Percentiles rank a stretch among this genome's conserved stretches.
Evolutionary conservation across 352 stramenopile genomes (phyloP).

Genomic region (Vaucheria bursata): DNA sequence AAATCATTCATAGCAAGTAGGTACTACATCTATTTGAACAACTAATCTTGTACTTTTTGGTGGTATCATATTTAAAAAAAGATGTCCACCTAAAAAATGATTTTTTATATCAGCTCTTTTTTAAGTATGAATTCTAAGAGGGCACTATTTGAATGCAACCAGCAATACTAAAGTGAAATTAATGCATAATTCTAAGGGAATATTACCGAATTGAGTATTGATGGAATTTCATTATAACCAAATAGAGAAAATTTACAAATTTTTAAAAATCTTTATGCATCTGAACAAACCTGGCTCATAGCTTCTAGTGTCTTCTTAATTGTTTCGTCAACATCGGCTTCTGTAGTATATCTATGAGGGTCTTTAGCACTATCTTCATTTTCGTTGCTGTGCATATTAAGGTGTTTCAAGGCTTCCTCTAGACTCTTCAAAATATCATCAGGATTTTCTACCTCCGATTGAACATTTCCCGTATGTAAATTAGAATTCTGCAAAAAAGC

Average conservation of each 20-base stretch:
- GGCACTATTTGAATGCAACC: too few species aligned
- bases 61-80: too few species aligned
- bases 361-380: conserved; percentile 6
- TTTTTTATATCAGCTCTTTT: too few species aligned
- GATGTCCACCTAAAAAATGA: too few species aligned
- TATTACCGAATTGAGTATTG: too few species aligned
- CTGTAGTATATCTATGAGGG: not conserved
- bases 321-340: conserved; percentile 29
- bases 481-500: not conserved
- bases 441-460: conserved; percentile 24
- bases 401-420: conserved; percentile 21
- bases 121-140: too few species aligned
- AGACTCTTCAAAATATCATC: conserved; percentile 31
- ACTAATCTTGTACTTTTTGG: too few species aligned
- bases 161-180: too few species aligned
- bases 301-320: conserved; percentile 34
- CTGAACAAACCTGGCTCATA: conserved; percentile 29
- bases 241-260: not conserved
- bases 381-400: conserved; percentile 27
- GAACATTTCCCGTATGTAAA: conserved; percentile 12
- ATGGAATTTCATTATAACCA: too few species aligned
- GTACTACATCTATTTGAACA: too few species aligned
- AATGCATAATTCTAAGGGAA: too few species aligned
- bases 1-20: too few species aligned
- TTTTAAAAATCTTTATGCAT: not conserved